Conservation (phyloP, 2,329 filamentous ascomycete species). For the Fusarium vanettenii region DNA sequence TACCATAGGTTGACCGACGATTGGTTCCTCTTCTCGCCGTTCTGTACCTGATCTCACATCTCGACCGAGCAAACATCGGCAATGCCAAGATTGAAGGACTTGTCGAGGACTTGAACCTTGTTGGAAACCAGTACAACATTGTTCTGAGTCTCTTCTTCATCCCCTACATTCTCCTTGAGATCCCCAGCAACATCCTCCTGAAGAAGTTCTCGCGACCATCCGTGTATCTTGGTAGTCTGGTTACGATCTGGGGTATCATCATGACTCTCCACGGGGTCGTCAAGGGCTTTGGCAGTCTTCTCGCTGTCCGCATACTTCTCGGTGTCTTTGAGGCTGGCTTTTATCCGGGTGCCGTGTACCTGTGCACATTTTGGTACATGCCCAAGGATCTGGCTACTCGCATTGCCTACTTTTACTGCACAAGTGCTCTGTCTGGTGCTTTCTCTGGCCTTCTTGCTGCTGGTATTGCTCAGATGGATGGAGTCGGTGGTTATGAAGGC, state of each 20-base stretch:
- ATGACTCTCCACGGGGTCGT: not conserved
- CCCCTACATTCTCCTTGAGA: not conserved
- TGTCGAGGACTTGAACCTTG: not conserved
- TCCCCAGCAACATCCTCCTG: not conserved
- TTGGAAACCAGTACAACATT: not conserved
- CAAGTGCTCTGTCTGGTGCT: not conserved
- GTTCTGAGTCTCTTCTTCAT: not conserved
- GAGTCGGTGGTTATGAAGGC: not conserved
- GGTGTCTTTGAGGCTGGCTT: not conserved
- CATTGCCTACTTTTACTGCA: not conserved
- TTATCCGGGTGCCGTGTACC: not conserved
- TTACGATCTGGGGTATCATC: not conserved
- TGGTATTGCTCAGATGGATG: not conserved
- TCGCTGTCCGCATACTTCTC: not conserved
- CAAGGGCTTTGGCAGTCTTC: not conserved
- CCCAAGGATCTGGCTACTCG: not conserved
- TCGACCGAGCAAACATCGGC: conserved; percentile 64
- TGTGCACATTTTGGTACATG: not conserved
- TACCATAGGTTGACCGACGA: conserved; percentile 23
- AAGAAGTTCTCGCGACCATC: not conserved
- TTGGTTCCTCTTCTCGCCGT: conserved; percentile 63
- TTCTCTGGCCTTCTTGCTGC: not conserved
- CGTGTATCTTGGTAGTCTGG: not conserved
- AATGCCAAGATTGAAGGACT: conserved; percentile 63
- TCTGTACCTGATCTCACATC: conserved; percentile 67